Evolutionary conservation across 257 asterid genomes (phyloP).

Genomic region (Scutellaria galericulata): DNA sequence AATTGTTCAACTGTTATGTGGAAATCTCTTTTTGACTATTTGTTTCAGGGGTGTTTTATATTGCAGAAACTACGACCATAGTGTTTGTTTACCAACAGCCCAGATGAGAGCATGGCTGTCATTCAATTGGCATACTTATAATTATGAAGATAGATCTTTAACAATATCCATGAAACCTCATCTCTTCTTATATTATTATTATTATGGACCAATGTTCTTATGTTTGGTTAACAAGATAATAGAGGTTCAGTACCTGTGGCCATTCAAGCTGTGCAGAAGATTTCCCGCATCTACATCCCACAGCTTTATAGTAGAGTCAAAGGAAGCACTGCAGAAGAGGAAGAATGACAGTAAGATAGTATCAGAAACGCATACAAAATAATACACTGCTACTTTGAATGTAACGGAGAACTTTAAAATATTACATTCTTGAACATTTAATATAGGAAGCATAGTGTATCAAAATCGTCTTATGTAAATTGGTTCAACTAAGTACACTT

Average conservation of each 20-base stretch:
- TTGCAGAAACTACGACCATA: neutral
- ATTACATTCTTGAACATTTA: neutral
- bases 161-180: neutral
- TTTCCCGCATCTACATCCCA: slow-evolving; percentile 82
- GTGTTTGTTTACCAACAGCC: neutral
- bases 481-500: neutral
- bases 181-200: neutral
- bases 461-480: neutral
- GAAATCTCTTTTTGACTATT: too few relatives aligned
- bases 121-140: neutral
- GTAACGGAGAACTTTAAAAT: neutral
- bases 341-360: slow-evolving; percentile 14
- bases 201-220: neutral
- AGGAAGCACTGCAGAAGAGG: slow-evolving; percentile 73
- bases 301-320: slow-evolving; percentile 93
- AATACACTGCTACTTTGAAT: neutral
- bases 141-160: neutral
- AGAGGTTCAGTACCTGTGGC: slow-evolving; percentile 66
- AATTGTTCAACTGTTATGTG: too few relatives aligned
- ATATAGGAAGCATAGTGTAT: neutral
- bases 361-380: neutral
- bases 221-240: neutral
- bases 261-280: slow-evolving; percentile 78
- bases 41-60: neutral
- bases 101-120: neutral